Percentiles rank a stretch among this genome's conserved stretches.
These are phyloP conservation scores for Brettanomyces sp. DNA, from an alignment of 805 yeast species.

Conservation along the genomic window DNA sequence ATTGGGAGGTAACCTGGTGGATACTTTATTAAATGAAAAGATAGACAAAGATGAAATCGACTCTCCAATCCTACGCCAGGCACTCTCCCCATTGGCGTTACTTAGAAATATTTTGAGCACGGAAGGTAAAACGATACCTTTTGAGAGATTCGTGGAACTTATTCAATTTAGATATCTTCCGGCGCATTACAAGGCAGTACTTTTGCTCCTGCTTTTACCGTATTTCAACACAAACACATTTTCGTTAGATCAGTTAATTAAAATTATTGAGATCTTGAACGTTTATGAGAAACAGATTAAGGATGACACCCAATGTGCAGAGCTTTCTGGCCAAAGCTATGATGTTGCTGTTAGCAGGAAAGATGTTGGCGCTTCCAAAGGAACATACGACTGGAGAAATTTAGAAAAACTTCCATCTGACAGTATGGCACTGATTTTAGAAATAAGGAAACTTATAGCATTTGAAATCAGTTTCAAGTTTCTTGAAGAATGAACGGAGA, in stretches of 20 bases:
- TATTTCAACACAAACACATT: conserved; percentile 12
- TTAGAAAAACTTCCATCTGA: conserved; percentile 7
- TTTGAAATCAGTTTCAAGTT: conserved; percentile 22
- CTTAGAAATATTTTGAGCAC: conserved; percentile 37
- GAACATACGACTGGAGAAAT: conserved; percentile 13
- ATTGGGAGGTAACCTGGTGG: conserved; percentile 42
- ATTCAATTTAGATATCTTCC: conserved; percentile 48
- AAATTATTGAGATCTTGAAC: conserved; percentile 18
- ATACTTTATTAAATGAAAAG: conserved; percentile 28
- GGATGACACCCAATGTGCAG: conserved; percentile 5
- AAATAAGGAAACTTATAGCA: conserved; percentile 17
- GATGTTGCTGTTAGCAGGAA: conserved; percentile 8
- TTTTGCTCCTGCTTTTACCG: conserved; percentile 40
- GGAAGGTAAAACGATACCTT: conserved; percentile 3
- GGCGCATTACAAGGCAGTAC: conserved; percentile 36
- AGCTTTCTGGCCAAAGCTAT: conserved; percentile 13
- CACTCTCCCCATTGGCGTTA: conserved; percentile 64
- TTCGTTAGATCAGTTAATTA: conserved; percentile 14
- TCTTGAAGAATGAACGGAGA: conserved; percentile 8
- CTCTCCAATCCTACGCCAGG: conserved; percentile 53
- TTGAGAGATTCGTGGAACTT: conserved; percentile 27
- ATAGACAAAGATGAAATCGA: conserved; percentile 17
- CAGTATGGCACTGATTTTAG: conserved; percentile 8
- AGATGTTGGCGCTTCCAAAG: background rate
- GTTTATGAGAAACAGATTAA: conserved; percentile 12